Base-by-base conservation (phyloP, 192 early-diverging fungal genomes). In the Backusella tuberculispora region DNA sequence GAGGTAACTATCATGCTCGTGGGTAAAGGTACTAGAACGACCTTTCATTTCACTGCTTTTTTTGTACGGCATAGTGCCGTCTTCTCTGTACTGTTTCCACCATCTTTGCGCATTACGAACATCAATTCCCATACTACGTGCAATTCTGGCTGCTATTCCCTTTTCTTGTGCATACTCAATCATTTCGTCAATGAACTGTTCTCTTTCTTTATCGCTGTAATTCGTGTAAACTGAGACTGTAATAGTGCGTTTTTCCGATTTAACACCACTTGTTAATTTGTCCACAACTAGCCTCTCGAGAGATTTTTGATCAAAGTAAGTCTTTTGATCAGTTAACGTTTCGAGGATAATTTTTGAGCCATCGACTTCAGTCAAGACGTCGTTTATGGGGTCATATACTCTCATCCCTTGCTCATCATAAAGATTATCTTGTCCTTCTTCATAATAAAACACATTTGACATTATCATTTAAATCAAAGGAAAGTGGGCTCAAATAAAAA, bases 321-420 rank as follows among this genome's bases (percentile, higher is more conserved):
- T 29, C 63, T 24, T 64, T 64, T 64, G 63, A 26, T 29, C 34
- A 10, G 56, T 63, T 63, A 64, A 29, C 10, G 63, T 63, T 63
- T 63, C 56, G 21, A 63, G 56, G 6, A 63, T 21, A 19, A 63
- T 63, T 6, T 63, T 63, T 8, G 56, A n/a, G 19, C 21, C 56
- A 19, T 19, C 19, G 19, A 19, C 21, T 63, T 63, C 12, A n/a
- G 56, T 19, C 56, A 60, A 60, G 10, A 60, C 19, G 56, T 21
- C 19, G 10, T 60, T 60, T 21, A 60, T 60, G 6, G 56, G 19
- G 21, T 64, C 63, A 29, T 6, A 64, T 2, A 64, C n/a, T n/a
- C n/a, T n/a, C n/a, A n/a, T 29, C 34, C 63, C 34, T 64, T 64
- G 24, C 34, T 64, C 63, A 64, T 64, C 34, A 64, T 64, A 64